These are phyloP conservation scores for Leccinum fuscescens DNA, from an alignment of 1,284 basidiomycete species.

Conservation along the genomic window DNA sequence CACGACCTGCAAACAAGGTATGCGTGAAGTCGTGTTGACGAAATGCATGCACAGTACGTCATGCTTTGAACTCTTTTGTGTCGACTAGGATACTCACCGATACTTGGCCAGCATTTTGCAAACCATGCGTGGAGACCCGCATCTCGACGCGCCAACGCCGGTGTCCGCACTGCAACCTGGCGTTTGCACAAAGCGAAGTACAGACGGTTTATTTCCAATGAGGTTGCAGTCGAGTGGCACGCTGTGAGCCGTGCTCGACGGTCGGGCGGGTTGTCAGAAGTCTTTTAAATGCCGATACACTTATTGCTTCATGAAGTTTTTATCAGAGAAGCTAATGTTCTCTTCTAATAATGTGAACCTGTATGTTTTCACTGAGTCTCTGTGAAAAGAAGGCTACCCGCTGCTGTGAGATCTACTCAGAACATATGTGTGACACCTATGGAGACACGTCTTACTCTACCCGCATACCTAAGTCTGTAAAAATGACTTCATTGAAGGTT, in stretches of 20 bases:
- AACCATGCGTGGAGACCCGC: conserved; percentile 82
- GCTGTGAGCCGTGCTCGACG: neutral
- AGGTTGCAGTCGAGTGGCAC: conserved; percentile 1
- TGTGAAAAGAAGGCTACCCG: neutral
- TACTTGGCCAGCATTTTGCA: conserved; percentile 75
- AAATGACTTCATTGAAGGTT: too few species aligned
- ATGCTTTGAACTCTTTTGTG: neutral
- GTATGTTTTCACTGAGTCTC: neutral
- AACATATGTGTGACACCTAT: neutral
- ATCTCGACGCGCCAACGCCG: conserved; percentile 92
- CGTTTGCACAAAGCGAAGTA: conserved; percentile 87
- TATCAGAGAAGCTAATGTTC: conserved; percentile 13
- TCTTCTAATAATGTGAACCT: conserved; percentile 11
- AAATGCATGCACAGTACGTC: conserved; percentile 92
- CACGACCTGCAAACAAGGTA: conserved; percentile 83
- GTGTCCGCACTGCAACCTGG: conserved; percentile 87
- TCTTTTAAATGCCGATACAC: neutral
- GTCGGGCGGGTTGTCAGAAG: neutral
- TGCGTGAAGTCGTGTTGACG: conserved; percentile 85
- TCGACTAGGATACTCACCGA: neutral
- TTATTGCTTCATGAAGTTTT: neutral
- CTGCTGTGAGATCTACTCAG: neutral
- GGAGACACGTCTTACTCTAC: too few species aligned
- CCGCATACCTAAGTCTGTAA: too few species aligned
- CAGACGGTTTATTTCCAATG: conserved; percentile 84